Base-by-base conservation (phyloP, 2,329 filamentous ascomycete genomes). In the Botrytis elliptica region DNA sequence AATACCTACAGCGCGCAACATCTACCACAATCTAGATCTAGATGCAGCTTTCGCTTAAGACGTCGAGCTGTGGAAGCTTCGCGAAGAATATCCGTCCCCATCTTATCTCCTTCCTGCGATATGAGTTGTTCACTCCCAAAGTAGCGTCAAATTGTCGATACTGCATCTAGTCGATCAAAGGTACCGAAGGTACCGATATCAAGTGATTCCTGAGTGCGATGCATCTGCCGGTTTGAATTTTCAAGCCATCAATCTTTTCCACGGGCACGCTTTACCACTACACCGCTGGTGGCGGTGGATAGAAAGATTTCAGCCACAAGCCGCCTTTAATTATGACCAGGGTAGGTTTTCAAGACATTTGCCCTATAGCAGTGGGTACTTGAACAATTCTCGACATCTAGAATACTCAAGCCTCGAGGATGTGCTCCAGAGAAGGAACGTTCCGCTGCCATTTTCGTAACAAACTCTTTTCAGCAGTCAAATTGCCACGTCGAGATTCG, bases 251-350 rank as follows among this genome's bases (percentile, higher is more conserved):
- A 49, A 14, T 63, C 60, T 63, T 22, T 20, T 64, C 42, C 38
- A 52, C 42, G 66, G 49, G 29, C 46, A 60, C 38, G 4, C n/a
- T 29, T 8, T 18, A 57, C 14, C 59, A 25, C 14, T 52, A 57
- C 46, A 66, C 60, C n/a, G 57, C 60, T 36, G 52, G 33, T 16
- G 63, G 33, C 42, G 46, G 59, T 62, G 59, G 64, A n/a, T 52
- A 67, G 33, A 52, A 20, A 64, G 18, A 36, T 40, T 42, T 60
- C 67, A 70, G 67, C 67, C 67, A 70, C 67, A 70, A 12, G 67
- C 67, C 52, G 67, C 52, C 38, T 18, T 70, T 44, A 70, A 60
- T 33, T 2, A 29, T 3, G 20, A 66, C 64, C 29, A 49, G 64
- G 64, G 64, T 36, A 36, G 8, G n/a, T 57, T 46, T 49, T 20